Percentiles rank a stretch among this genome's conserved stretches.
Evolutionary conservation across 441 rosid genomes (phyloP).

Genomic region (Euphorbia celastroides): DNA sequence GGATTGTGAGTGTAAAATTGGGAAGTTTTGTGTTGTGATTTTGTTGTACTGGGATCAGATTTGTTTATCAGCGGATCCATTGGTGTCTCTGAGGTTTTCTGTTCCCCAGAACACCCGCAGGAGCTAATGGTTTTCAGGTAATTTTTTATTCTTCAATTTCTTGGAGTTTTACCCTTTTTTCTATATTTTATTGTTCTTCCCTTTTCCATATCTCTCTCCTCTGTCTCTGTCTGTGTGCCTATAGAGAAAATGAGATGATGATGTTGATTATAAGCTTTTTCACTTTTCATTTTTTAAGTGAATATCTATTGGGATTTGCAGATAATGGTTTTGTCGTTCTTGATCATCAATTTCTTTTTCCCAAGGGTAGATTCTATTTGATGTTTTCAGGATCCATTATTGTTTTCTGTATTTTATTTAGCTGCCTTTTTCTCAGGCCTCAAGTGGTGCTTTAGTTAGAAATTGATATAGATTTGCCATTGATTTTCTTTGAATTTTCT

Average conservation of each 20-base stretch:
- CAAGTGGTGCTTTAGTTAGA: no score
- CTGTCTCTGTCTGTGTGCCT: constrained; percentile 17
- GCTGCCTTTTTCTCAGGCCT: no score
- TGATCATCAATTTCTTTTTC: background rate
- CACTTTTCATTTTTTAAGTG: background rate
- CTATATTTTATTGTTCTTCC: constrained; percentile 14
- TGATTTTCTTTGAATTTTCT: no score
- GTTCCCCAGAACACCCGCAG: constrained; percentile 52
- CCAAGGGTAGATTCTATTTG: no score
- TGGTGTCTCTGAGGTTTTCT: constrained; percentile 43
- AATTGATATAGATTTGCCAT: no score
- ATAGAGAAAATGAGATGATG: constrained; percentile 17
- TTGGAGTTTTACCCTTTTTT: constrained; percentile 19
- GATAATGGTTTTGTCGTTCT: constrained; percentile 29
- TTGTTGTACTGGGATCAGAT: constrained; percentile 33
- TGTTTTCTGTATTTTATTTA: no score
- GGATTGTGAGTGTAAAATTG: constrained; percentile 1
- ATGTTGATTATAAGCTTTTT: constrained; percentile 24
- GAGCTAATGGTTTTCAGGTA: constrained; percentile 54
- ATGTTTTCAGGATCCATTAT: no score
- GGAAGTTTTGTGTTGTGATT: constrained; percentile 22
- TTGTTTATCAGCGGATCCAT: constrained; percentile 36
- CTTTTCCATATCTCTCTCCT: constrained; percentile 6
- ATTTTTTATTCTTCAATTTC: constrained; percentile 26
- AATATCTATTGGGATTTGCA: constrained; percentile 31